Evolutionary conservation across 148 eudicot genomes (phyloP).

Genomic region (Vaccinium corymbosum): DNA sequence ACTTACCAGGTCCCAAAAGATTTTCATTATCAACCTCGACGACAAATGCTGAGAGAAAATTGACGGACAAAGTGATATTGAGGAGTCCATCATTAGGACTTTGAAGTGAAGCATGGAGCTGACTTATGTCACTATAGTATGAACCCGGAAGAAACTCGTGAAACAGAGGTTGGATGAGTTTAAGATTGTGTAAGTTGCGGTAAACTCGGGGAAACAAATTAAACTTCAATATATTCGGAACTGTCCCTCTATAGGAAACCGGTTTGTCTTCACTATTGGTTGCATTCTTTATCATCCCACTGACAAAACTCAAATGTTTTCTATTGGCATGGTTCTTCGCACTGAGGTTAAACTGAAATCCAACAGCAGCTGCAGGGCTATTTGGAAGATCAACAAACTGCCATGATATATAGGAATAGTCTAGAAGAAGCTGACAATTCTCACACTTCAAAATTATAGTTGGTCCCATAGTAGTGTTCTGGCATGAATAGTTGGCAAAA

Average conservation of each 20-base stretch:
- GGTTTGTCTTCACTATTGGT: conserved; percentile 38
- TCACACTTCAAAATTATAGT: conserved; percentile 53
- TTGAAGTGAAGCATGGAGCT: conserved; percentile 65
- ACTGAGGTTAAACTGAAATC: conserved; percentile 84
- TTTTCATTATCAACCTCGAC: conserved; percentile 75
- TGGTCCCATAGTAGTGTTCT: conserved; percentile 77
- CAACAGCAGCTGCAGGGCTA: conserved; percentile 83
- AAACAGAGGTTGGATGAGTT: conserved; percentile 87
- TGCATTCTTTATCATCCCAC: conserved; percentile 67
- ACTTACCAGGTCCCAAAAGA: conserved; percentile 81
- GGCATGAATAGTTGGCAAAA: conserved; percentile 74
- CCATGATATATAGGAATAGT: conserved; percentile 71
- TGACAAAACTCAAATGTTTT: conserved; percentile 69
- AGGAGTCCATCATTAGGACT: conserved; percentile 57
- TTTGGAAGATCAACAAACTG: conserved; percentile 72
- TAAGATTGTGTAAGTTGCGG: conserved; percentile 57
- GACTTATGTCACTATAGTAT: conserved; percentile 48
- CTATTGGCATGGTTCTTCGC: conserved; percentile 44
- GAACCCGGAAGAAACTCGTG: conserved; percentile 92
- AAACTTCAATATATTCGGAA: conserved; percentile 71
- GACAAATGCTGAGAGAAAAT: conserved; percentile 69
- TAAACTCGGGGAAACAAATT: conserved; percentile 84
- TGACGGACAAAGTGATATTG: conserved; percentile 63
- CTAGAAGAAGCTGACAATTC: conserved; percentile 56
- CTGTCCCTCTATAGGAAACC: conserved; percentile 68